Evolutionary conservation across 805 yeast species (phyloP).

Genomic region (Suhomyces tanzawaensis): DNA sequence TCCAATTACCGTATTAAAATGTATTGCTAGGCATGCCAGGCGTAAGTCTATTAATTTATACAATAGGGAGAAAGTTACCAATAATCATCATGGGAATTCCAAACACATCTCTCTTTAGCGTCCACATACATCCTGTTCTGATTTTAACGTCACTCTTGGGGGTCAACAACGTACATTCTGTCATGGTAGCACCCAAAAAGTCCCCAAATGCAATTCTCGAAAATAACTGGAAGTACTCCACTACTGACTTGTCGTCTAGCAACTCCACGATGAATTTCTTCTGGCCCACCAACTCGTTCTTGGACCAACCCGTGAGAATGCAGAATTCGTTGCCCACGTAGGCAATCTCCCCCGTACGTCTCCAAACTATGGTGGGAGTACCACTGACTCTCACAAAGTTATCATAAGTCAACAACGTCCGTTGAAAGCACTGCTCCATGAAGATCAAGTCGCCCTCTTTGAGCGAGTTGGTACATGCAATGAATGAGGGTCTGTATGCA

Average conservation of each 20-base stretch:
- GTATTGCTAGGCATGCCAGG: too few relatives aligned
- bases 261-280: conserved; percentile 76
- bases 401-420: conserved; percentile 86
- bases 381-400: conserved; percentile 81
- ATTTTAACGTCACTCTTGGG: conserved; percentile 53
- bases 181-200: conserved; percentile 81
- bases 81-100: conserved; percentile 97
- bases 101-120: conserved; percentile 89
- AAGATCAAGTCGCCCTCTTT: conserved; percentile 90
- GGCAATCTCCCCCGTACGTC: conserved; percentile 92
- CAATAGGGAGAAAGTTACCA: conserved; percentile 86
- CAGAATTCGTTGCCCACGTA: conserved; percentile 95
- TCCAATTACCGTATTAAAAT: too few relatives aligned
- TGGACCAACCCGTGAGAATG: conserved; percentile 85
- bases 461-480: conserved; percentile 84
- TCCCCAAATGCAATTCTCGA: conserved; percentile 88
- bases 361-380: conserved; percentile 93
- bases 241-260: conserved; percentile 82
- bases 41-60: conserved; percentile 23
- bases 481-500: conserved; percentile 85
- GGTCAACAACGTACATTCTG: conserved; percentile 76
- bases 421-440: conserved; percentile 94
- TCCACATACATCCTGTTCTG: conserved; percentile 85
- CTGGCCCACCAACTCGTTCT: conserved; percentile 58
- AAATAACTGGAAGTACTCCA: conserved; percentile 84